Percentiles rank a stretch among this genome's conserved stretches.
Evolutionary conservation across 176 grass and related monocot species (phyloP).

Genomic region (Carex cristatella): DNA sequence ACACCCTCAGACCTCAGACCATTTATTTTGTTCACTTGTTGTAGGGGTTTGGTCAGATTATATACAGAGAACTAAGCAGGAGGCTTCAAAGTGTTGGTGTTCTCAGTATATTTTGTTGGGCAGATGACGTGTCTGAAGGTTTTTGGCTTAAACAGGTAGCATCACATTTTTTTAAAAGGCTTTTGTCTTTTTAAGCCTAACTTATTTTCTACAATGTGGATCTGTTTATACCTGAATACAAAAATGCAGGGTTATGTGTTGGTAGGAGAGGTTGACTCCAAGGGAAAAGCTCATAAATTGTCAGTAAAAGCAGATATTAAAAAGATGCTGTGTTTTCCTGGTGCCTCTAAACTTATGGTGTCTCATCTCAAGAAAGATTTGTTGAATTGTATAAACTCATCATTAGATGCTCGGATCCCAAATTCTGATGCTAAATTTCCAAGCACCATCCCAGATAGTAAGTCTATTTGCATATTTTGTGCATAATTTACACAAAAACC

Average conservation of each 20-base stretch:
- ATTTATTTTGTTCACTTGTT: constrained; percentile 27
- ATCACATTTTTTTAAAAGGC: not conserved
- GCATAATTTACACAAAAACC: not conserved
- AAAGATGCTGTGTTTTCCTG: constrained; percentile 74
- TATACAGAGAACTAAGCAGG: constrained; percentile 63
- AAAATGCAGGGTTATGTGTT: constrained; percentile 55
- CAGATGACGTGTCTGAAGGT: constrained; percentile 67
- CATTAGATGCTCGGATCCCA: not conserved
- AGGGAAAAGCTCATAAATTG: constrained; percentile 58
- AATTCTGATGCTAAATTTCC: constrained; percentile 15
- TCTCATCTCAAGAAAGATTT: constrained; percentile 54
- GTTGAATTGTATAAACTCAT: constrained; percentile 13
- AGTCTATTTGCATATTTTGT: constrained; percentile 29
- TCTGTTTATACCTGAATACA: not conserved
- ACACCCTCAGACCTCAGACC: not conserved
- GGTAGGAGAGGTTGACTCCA: constrained; percentile 77
- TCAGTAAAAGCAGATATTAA: constrained; percentile 77
- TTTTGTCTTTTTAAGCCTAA: not conserved
- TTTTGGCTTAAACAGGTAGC: constrained; percentile 96
- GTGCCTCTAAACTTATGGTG: constrained; percentile 75
- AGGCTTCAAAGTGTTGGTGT: constrained; percentile 83
- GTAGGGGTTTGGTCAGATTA: constrained; percentile 65
- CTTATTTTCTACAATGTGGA: constrained; percentile 3
- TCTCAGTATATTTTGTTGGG: constrained; percentile 75
- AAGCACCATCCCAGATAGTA: constrained; percentile 39